Evolutionary conservation across 805 yeast genomes (phyloP).

Genomic region (Saccharomyces kudriavzevii): DNA sequence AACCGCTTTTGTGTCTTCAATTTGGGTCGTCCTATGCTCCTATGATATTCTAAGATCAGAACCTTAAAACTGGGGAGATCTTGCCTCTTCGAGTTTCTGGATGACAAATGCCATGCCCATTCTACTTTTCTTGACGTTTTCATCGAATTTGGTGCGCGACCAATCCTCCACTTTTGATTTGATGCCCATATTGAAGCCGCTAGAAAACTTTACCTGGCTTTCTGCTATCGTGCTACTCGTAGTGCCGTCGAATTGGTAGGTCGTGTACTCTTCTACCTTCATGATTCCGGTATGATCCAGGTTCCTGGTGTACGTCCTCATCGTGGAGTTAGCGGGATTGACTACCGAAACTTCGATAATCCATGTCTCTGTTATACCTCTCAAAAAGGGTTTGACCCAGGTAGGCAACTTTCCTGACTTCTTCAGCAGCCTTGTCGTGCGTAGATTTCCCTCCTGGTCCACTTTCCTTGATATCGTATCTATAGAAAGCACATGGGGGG

Average conservation of each 20-base stretch:
- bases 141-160: constrained; percentile 64
- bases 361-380: constrained; percentile 65
- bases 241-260: constrained; percentile 37
- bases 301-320: constrained; percentile 71
- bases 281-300: constrained; percentile 75
- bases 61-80: constrained; percentile 1
- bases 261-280: constrained; percentile 68
- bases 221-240: constrained; percentile 38
- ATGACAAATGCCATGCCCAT: constrained; percentile 73
- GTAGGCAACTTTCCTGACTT: constrained; percentile 75
- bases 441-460: constrained; percentile 55
- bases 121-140: constrained; percentile 57
- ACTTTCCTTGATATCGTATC: constrained; percentile 63
- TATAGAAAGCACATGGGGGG: constrained; percentile 74
- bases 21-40: background rate
- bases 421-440: constrained; percentile 63
- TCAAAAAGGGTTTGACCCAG: constrained; percentile 70
- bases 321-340: constrained; percentile 46
- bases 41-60: background rate
- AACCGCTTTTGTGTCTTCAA: background rate
- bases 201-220: constrained; percentile 59
- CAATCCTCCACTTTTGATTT: constrained; percentile 72
- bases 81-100: constrained; percentile 44
- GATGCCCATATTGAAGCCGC: constrained; percentile 51
- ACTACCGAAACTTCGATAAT: constrained; percentile 71